phyloP scores from a whole-genome alignment of 805 yeast species.

The Myxozyma melibiosi region DNA sequence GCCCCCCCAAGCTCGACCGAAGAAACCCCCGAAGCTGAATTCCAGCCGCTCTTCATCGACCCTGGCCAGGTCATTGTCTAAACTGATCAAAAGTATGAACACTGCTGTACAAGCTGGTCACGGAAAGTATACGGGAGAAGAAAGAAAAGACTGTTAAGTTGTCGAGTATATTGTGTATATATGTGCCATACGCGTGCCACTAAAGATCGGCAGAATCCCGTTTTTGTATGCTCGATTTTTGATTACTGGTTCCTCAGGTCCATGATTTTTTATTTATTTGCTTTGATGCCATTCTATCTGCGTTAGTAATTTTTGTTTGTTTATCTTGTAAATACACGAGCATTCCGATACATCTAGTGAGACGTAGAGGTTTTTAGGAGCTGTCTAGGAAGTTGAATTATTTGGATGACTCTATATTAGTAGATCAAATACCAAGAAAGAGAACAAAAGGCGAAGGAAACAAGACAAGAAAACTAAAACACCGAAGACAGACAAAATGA shows the following conservation, averaged over 20 bases:
- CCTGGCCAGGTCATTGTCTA: constrained; percentile 42
- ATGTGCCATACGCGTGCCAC: not conserved
- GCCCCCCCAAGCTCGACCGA: constrained; percentile 61
- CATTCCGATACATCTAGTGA: too few species aligned
- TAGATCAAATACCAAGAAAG: not conserved
- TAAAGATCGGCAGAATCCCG: not conserved
- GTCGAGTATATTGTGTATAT: not conserved
- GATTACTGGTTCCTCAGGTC: not conserved
- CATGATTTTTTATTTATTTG: not conserved
- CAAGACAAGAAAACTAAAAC: not conserved
- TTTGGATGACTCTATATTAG: too few species aligned
- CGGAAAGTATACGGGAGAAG: not conserved
- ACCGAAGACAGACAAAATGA: not conserved
- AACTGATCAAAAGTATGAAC: constrained; percentile 3
- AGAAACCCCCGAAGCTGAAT: constrained; percentile 15
- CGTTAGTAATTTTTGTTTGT: not conserved
- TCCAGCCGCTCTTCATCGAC: constrained; percentile 38
- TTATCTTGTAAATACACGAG: constrained; percentile 1
- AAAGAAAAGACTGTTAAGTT: not conserved
- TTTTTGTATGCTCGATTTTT: not conserved
- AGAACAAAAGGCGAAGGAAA: not conserved
- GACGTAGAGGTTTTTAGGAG: too few species aligned
- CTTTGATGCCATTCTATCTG: not conserved
- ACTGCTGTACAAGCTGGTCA: not conserved
- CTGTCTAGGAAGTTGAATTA: too few species aligned